Evolutionary conservation across 805 yeast species (phyloP).

Genomic region (Myxozyma geophila): DNA sequence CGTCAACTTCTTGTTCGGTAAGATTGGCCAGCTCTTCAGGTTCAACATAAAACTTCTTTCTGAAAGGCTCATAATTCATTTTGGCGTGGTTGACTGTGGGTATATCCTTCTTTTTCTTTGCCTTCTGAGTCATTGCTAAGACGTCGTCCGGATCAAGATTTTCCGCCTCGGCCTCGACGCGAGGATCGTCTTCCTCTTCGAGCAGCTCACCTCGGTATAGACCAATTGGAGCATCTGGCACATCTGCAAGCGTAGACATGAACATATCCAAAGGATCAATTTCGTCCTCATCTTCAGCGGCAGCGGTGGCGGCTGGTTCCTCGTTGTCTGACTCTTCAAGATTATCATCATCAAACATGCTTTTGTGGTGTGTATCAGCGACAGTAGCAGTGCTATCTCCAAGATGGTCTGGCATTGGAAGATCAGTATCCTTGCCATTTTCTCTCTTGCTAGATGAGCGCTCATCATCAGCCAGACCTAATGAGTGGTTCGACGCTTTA

Average conservation of each 20-base stretch:
- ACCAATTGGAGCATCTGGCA: conserved; percentile 11
- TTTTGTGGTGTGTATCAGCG: not conserved
- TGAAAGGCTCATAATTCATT: conserved; percentile 57
- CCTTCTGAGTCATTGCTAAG: conserved; percentile 42
- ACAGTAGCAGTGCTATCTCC: conserved; percentile 1
- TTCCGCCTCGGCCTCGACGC: conserved; percentile 42
- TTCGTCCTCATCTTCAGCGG: conserved; percentile 40
- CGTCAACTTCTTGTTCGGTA: conserved; percentile 60
- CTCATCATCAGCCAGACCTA: not conserved
- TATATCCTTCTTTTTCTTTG: conserved; percentile 56
- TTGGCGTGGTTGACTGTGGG: conserved; percentile 54
- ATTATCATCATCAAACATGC: conserved; percentile 37
- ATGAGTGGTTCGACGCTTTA: not conserved
- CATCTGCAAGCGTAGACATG: conserved; percentile 45
- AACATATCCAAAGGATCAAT: conserved; percentile 55
- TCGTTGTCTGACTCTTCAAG: conserved; percentile 41
- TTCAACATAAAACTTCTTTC: conserved; percentile 66
- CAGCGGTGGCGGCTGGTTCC: conserved; percentile 5
- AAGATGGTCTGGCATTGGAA: not conserved
- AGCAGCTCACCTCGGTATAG: conserved; percentile 22
- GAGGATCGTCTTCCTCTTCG: conserved; percentile 37
- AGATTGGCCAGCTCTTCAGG: conserved; percentile 57
- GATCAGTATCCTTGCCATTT: not conserved
- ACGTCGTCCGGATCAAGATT: conserved; percentile 42
- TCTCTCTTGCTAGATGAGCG: not conserved